Conservation (phyloP, 1,284 basidiomycete genomes). For the Puccinia polysora region DNA sequence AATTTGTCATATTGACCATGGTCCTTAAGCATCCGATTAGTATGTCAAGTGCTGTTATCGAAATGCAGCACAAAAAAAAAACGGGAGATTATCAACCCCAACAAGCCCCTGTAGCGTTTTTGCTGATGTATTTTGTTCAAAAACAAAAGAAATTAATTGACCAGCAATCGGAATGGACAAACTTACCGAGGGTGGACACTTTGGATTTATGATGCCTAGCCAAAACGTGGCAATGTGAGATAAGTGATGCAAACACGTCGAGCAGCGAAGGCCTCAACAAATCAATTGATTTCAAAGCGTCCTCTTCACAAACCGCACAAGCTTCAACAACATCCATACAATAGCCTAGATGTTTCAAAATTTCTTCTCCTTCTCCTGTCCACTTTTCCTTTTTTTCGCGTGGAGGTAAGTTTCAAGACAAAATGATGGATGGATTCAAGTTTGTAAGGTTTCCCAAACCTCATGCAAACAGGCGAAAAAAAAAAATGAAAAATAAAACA, state of each 20-base stretch:
- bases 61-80: neutral
- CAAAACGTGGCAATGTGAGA: constrained; percentile 18
- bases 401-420: neutral
- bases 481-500: neutral
- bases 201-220: constrained; percentile 7
- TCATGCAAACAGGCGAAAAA: too few species aligned
- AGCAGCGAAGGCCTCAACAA: neutral
- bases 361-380: neutral
- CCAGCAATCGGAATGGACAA: neutral
- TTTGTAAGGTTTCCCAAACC: neutral
- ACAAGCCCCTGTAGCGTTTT: too few species aligned
- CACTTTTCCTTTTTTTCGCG: constrained; percentile 5
- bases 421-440: neutral
- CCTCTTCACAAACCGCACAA: constrained; percentile 36
- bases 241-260: constrained; percentile 12
- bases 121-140: neutral
- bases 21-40: constrained; percentile 32
- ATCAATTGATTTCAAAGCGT: constrained; percentile 23
- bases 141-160: too few species aligned
- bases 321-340: constrained; percentile 36
- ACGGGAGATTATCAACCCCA: neutral
- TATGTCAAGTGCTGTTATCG: constrained; percentile 16
- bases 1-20: constrained; percentile 38
- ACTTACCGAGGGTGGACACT: neutral
- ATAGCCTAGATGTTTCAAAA: constrained; percentile 11